Evolutionary conservation across 1,284 basidiomycete genomes (phyloP).

Genomic region (Uromyces viciae-fabae): DNA sequence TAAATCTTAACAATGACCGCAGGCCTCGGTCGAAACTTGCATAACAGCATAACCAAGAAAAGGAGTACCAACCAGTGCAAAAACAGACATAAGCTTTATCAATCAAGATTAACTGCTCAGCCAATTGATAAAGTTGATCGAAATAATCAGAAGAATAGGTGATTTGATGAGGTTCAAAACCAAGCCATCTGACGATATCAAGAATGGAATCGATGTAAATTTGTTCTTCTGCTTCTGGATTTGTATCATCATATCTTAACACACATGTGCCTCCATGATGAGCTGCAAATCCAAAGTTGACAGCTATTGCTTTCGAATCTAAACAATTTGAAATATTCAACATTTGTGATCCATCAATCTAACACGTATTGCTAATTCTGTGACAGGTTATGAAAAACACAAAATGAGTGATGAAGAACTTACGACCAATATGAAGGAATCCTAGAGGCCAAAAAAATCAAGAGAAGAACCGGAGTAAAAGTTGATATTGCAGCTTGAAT

Average conservation of each 20-base stretch:
- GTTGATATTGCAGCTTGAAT: too few species aligned
- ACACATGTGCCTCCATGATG: constrained; percentile 86
- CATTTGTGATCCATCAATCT: too few species aligned
- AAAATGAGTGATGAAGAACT: not conserved
- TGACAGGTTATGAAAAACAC: not conserved
- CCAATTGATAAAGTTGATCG: constrained; percentile 77
- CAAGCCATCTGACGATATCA: constrained; percentile 93
- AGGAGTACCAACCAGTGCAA: constrained; percentile 72
- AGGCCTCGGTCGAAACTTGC: not conserved
- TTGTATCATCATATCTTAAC: constrained; percentile 95
- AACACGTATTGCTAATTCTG: too few species aligned
- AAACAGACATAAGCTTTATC: constrained; percentile 95
- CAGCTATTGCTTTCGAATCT: constrained; percentile 93
- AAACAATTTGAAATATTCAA: not conserved
- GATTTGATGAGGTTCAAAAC: constrained; percentile 97
- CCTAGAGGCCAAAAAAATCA: constrained; percentile 24
- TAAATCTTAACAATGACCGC: not conserved
- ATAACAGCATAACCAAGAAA: not conserved
- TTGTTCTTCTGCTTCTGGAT: constrained; percentile 95
- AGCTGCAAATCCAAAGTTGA: constrained; percentile 96
- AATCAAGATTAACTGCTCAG: constrained; percentile 81
- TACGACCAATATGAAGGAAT: constrained; percentile 40
- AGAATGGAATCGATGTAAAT: constrained; percentile 94
- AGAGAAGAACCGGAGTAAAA: not conserved
- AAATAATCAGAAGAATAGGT: constrained; percentile 99